Evolutionary conservation across 495 filamentous ascomycete genomes (phyloP).

Genomic region (Ascodesmis nigricans): DNA sequence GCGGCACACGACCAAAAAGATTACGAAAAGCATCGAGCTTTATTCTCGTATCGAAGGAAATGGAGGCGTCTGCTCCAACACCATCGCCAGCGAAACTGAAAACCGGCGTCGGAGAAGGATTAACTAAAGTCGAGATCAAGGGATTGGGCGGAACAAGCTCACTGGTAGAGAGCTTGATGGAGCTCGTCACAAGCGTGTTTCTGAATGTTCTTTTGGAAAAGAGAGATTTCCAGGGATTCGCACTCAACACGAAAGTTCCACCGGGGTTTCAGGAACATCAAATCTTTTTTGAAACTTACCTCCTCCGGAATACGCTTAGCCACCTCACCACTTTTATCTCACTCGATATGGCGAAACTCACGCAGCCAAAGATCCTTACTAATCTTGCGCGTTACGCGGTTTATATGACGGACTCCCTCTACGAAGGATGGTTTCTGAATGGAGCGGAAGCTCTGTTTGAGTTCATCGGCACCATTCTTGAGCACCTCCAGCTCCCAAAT

Average conservation of each 20-base stretch:
- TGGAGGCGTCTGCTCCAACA: no score
- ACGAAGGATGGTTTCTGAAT: constrained; percentile 69
- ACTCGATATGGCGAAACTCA: constrained; percentile 46
- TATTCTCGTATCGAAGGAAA: constrained; percentile 58
- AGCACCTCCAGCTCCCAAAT: constrained; percentile 74
- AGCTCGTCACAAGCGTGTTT: constrained; percentile 56
- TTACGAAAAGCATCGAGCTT: constrained; percentile 69
- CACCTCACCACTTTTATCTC: constrained; percentile 46
- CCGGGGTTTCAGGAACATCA: constrained; percentile 85
- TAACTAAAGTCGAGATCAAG: constrained; percentile 11
- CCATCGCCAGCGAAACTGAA: constrained; percentile 40
- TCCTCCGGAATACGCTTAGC: constrained; percentile 52
- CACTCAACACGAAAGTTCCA: constrained; percentile 65
- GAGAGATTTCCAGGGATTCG: constrained; percentile 80
- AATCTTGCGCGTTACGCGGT: constrained; percentile 61
- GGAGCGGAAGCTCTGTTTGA: constrained; percentile 66
- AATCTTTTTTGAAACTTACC: constrained; percentile 80
- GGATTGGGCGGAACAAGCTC: constrained; percentile 29
- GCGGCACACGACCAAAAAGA: constrained; percentile 29
- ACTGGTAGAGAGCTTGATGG: constrained; percentile 51
- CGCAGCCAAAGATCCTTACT: constrained; percentile 60
- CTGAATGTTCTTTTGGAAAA: constrained; percentile 57
- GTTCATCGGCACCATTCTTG: constrained; percentile 62
- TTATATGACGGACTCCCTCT: constrained; percentile 71
- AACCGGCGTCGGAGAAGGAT: constrained; percentile 27